A percentile compares a stretch with the other conserved stretches of the same genome.
Evolutionary conservation across 2,329 filamentous ascomycete genomes (phyloP).

Genomic region (Aspergillus fructus): DNA sequence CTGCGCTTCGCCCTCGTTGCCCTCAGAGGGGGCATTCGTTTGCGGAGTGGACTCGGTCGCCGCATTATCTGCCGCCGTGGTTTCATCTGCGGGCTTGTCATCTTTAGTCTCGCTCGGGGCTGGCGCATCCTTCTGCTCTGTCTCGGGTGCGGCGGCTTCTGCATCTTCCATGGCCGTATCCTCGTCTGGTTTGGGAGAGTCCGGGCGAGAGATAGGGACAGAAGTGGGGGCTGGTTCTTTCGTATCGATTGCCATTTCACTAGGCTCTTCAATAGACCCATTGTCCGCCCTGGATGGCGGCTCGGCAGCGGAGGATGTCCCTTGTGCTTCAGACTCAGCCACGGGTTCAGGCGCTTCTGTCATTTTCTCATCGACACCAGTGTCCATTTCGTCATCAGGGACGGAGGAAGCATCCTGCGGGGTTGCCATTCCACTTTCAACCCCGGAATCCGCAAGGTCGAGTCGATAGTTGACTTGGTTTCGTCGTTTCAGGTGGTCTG

Average conservation of each 20-base stretch:
- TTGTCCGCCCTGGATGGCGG: conserved; percentile 32
- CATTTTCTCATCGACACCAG: conserved; percentile 39
- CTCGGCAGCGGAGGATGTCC: conserved; percentile 31
- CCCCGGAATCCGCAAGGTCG: conserved; percentile 54
- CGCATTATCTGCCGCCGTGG: conserved; percentile 20
- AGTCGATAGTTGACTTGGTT: conserved; percentile 63
- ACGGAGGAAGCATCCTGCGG: conserved; percentile 44
- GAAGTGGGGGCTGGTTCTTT: conserved; percentile 29
- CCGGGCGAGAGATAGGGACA: conserved; percentile 30
- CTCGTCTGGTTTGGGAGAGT: conserved; percentile 33
- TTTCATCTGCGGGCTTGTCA: conserved; percentile 26
- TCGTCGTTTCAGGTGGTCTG: conserved; percentile 48
- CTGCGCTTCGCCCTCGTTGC: conserved; percentile 20
- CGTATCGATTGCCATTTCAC: conserved; percentile 30
- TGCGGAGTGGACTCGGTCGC: conserved; percentile 20
- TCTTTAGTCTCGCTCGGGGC: conserved; percentile 18
- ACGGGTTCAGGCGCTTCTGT: conserved; percentile 41
- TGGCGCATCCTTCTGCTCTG: conserved; percentile 18
- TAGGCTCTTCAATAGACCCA: conserved; percentile 31
- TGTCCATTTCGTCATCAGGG: conserved; percentile 45
- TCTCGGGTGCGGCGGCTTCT: conserved; percentile 18
- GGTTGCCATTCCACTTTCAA: conserved; percentile 52
- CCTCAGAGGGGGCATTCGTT: conserved; percentile 19
- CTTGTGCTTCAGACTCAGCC: conserved; percentile 32
- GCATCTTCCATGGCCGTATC: conserved; percentile 43